These are phyloP conservation scores for Aspergillus ibericus DNA, from an alignment of 2,329 filamentous ascomycete species.

Conservation along the genomic window DNA sequence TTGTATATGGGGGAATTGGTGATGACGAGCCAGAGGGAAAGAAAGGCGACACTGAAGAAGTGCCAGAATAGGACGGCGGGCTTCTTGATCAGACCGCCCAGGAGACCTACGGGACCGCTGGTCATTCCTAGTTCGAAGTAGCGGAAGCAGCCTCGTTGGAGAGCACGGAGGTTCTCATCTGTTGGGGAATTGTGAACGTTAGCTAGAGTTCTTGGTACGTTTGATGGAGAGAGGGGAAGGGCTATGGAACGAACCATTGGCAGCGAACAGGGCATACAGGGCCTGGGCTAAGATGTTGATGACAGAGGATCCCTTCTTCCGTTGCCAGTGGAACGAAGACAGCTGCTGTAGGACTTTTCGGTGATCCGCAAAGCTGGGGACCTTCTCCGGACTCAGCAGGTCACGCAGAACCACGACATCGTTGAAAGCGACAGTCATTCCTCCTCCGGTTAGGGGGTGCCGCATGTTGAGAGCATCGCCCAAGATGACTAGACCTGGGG, in stretches of 20 bases:
- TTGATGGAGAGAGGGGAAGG: not conserved
- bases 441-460: conserved; percentile 94
- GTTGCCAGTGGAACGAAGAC: conserved; percentile 77
- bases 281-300: conserved; percentile 98
- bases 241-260: conserved; percentile 55
- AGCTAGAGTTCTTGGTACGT: conserved; percentile 1
- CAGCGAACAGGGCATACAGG: conserved; percentile 87
- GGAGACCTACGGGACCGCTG: conserved; percentile 75
- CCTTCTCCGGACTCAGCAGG: conserved; percentile 66
- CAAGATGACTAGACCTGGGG: conserved; percentile 73
- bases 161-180: conserved; percentile 70
- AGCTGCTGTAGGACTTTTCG: conserved; percentile 67
- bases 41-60: conserved; percentile 90
- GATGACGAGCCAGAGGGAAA: conserved; percentile 73
- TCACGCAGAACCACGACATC: conserved; percentile 78
- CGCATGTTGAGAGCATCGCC: conserved; percentile 99
- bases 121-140: conserved; percentile 81
- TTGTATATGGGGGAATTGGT: conserved; percentile 53
- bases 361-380: conserved; percentile 70
- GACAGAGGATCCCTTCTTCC: conserved; percentile 78
- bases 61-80: conserved; percentile 82
- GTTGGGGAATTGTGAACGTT: not conserved
- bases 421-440: conserved; percentile 97
- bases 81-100: conserved; percentile 76
- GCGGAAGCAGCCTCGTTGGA: conserved; percentile 86